Evolutionary conservation across 805 yeast species (phyloP).

Genomic region (Lipomyces mesembrius): DNA sequence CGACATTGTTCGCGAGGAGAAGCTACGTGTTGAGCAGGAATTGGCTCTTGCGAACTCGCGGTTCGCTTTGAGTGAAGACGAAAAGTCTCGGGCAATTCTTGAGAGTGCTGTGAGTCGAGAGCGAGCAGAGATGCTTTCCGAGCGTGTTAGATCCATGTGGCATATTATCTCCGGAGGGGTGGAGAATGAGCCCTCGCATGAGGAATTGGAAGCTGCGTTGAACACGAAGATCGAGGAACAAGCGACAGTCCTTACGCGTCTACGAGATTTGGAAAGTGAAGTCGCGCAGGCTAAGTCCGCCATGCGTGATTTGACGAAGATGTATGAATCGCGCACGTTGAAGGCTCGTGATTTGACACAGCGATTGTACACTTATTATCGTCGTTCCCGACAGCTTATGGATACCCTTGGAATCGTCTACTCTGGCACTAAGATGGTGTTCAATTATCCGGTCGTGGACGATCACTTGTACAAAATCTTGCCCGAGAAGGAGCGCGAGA

Average conservation of each 20-base stretch:
- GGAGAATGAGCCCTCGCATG: constrained; percentile 10
- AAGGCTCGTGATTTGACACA: constrained; percentile 54
- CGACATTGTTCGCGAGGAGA: constrained; percentile 6
- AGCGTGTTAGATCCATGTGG: constrained; percentile 7
- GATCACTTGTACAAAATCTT: constrained; percentile 29
- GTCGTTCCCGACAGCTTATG: constrained; percentile 38
- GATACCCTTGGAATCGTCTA: constrained; percentile 21
- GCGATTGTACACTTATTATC: constrained; percentile 45
- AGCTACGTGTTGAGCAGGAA: constrained; percentile 15
- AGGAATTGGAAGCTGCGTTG: constrained; percentile 11
- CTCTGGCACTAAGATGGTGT: constrained; percentile 18
- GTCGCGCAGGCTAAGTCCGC: constrained; percentile 8
- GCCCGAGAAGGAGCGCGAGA: constrained; percentile 29
- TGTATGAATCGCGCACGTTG: constrained; percentile 30
- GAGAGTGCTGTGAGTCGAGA: constrained; percentile 7
- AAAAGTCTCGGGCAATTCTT: constrained; percentile 3
- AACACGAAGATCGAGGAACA: constrained; percentile 1
- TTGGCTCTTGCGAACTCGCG: constrained; percentile 11
- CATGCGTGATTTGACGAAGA: constrained; percentile 4
- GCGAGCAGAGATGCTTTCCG: not conserved
- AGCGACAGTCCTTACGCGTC: not conserved
- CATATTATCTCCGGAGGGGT: constrained; percentile 4
- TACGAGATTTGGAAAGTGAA: constrained; percentile 16
- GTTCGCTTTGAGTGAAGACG: constrained; percentile 16
- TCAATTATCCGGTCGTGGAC: constrained; percentile 15